phyloP scores from a whole-genome alignment of 768 basidiomycete genomes.

The Hortiboletus flavorubellus region DNA sequence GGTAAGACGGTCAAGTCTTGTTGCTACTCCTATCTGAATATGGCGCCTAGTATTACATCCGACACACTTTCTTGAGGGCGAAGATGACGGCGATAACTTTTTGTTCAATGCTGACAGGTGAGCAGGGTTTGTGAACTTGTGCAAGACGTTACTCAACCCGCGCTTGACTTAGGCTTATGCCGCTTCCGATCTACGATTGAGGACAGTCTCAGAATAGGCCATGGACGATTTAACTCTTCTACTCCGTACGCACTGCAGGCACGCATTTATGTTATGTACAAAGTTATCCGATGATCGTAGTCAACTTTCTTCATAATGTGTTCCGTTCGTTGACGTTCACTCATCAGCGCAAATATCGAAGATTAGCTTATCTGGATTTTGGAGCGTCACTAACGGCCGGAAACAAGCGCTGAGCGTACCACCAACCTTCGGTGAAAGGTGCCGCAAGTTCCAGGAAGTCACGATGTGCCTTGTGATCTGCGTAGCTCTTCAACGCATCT shows the following conservation, averaged over 20 bases:
- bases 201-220: background rate
- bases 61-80: slow-evolving; percentile 86
- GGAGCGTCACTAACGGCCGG: background rate
- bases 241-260: background rate
- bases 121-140: slow-evolving; percentile 13
- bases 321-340: slow-evolving; percentile 2
- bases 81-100: slow-evolving; percentile 90
- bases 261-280: slow-evolving; percentile 2
- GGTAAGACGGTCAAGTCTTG: slow-evolving; percentile 45
- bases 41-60: slow-evolving; percentile 70
- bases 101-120: slow-evolving; percentile 86
- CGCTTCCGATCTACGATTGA: slow-evolving; percentile 71
- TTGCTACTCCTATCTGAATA: background rate
- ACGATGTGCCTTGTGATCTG: slow-evolving; percentile 13
- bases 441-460: slow-evolving; percentile 2
- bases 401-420: background rate
- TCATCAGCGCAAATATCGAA: slow-evolving; percentile 20
- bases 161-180: slow-evolving; percentile 45
- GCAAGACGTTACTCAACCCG: slow-evolving; percentile 5
- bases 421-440: slow-evolving; percentile 21
- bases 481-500: slow-evolving; percentile 11
- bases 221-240: background rate
- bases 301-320: background rate
- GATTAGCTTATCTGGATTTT: slow-evolving; percentile 17
- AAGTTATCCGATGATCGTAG: background rate